phyloP scores from a whole-genome alignment of 352 stramenopile genomes.

The Globisporangium barbulae region DNA sequence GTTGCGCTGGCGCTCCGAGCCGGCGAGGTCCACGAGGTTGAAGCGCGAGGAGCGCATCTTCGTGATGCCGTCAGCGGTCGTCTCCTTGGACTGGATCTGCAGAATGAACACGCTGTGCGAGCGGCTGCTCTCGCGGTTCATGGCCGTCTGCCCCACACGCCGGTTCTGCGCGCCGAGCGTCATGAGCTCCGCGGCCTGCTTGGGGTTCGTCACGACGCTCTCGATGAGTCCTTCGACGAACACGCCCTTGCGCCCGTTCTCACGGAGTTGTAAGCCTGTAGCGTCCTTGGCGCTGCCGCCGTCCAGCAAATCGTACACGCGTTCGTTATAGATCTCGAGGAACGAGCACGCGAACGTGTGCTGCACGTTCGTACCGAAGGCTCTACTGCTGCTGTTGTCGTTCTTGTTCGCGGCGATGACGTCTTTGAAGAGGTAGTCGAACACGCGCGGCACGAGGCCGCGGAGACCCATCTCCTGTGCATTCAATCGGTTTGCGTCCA shows the following conservation, averaged over 20 bases:
- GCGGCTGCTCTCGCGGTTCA: constrained; percentile 84
- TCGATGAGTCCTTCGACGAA: constrained; percentile 77
- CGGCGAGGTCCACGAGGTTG: constrained; percentile 98
- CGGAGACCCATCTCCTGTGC: constrained; percentile 39
- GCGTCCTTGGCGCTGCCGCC: constrained; percentile 48
- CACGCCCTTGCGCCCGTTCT: constrained; percentile 72
- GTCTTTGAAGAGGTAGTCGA: constrained; percentile 82
- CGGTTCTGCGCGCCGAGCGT: constrained; percentile 69
- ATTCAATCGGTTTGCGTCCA: constrained; percentile 24
- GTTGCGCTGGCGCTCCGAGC: constrained; percentile 95
- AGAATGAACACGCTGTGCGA: constrained; percentile 87
- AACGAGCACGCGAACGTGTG: constrained; percentile 86
- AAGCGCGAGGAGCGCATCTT: constrained; percentile 88
- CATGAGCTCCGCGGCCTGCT: constrained; percentile 75
- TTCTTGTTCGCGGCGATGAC: constrained; percentile 9
- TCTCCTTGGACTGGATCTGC: constrained; percentile 70
- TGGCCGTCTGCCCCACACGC: constrained; percentile 75
- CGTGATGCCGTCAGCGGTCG: constrained; percentile 46
- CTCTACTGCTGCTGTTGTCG: constrained; percentile 1
- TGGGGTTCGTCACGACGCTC: constrained; percentile 60
- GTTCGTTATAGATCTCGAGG: constrained; percentile 96
- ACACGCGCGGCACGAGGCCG: constrained; percentile 74
- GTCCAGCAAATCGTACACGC: constrained; percentile 91
- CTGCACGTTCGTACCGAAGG: constrained; percentile 31
- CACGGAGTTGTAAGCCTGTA: constrained; percentile 57